Percentiles rank a stretch among this genome's conserved stretches.
Conservation (phyloP, 495 filamentous ascomycete species). For the Talaromyces stipitatus region DNA sequence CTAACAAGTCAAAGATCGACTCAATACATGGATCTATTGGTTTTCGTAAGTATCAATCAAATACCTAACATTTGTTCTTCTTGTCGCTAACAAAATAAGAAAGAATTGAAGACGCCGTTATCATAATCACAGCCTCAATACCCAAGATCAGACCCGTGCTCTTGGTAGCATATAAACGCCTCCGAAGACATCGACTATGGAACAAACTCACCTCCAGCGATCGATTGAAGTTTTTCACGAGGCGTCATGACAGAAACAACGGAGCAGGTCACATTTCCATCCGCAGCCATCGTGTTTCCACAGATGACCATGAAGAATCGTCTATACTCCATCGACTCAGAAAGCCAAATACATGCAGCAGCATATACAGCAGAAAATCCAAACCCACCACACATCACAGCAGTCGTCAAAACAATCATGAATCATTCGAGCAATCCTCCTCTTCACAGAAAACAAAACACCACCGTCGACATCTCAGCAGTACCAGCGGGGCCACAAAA, state of each 20-base stretch:
- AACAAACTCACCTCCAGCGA: neutral
- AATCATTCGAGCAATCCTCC: neutral
- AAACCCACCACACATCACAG: neutral
- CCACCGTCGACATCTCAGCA: neutral
- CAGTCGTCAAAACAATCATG: neutral
- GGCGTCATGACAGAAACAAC: neutral
- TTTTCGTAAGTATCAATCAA: neutral
- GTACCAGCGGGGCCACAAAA: neutral
- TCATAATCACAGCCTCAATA: slow-evolving; percentile 1
- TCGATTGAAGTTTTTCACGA: neutral
- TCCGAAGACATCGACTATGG: neutral
- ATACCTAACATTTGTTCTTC: neutral
- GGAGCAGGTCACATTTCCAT: neutral
- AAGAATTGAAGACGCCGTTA: slow-evolving; percentile 1
- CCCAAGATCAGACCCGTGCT: neutral
- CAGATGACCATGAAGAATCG: neutral
- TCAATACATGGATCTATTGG: slow-evolving; percentile 1
- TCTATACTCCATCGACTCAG: neutral
- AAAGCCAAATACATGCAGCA: neutral
- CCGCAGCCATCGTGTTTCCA: neutral
- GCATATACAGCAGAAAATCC: neutral
- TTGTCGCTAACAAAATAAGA: neutral
- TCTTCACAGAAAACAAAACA: neutral
- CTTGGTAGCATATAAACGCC: neutral
- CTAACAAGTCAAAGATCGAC: neutral